Conservation (phyloP, 352 stramenopile species). For the Halophytophthora polymorphica region DNA sequence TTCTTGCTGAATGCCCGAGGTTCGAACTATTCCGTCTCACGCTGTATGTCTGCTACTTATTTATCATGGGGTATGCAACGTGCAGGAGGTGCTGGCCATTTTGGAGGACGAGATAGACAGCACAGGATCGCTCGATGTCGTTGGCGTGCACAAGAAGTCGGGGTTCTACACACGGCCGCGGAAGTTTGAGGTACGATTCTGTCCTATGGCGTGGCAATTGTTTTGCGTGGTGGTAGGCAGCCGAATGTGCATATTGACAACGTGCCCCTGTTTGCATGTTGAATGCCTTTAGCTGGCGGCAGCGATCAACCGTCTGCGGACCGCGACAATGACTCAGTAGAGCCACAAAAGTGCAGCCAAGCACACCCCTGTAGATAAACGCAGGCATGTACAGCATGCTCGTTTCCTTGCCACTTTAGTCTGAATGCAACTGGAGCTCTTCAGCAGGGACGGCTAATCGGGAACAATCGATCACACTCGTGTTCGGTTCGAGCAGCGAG, state of each 20-base stretch:
- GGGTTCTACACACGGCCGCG: constrained; percentile 80
- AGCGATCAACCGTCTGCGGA: constrained; percentile 84
- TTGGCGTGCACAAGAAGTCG: constrained; percentile 50
- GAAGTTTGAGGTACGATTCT: constrained; percentile 66
- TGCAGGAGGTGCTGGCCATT: constrained; percentile 56
- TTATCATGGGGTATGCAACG: background rate
- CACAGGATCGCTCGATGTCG: constrained; percentile 56
- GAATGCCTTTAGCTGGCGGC: constrained; percentile 73
- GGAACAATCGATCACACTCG: constrained; percentile 15
- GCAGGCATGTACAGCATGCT: background rate
- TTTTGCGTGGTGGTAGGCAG: background rate
- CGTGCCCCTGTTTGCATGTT: constrained; percentile 2
- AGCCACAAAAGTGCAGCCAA: background rate
- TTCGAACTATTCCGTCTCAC: background rate
- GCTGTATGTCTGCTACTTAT: background rate
- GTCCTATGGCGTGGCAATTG: background rate
- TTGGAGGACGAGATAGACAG: constrained; percentile 70
- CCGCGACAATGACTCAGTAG: constrained; percentile 67
- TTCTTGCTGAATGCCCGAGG: no score
- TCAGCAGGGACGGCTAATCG: background rate
- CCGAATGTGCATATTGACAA: background rate
- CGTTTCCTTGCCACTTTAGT: background rate
- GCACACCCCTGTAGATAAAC: background rate
- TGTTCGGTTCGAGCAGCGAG: constrained; percentile 11
- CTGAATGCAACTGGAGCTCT: background rate